phyloP scores from a whole-genome alignment of 352 stramenopile genomes.

The Globisporangium middletonii region DNA sequence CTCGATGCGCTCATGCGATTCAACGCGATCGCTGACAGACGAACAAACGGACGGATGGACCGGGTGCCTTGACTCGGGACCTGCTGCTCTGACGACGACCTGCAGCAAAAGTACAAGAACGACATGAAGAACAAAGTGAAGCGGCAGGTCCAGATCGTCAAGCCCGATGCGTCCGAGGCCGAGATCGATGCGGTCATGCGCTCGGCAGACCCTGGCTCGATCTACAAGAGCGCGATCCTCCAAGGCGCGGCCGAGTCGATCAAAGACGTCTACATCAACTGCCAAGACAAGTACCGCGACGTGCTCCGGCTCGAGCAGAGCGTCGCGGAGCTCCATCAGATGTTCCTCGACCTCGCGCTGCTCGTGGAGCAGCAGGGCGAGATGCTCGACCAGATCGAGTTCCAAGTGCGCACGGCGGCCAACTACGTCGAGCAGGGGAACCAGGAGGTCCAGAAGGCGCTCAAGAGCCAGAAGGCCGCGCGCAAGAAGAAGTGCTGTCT shows the following conservation, averaged over 20 bases:
- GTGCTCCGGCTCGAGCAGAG: conserved; percentile 94
- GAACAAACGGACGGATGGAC: background rate
- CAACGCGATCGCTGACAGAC: no score
- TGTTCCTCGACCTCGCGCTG: conserved; percentile 98
- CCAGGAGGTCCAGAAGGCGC: conserved; percentile 91
- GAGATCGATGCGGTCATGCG: conserved; percentile 97
- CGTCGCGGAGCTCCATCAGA: conserved; percentile 97
- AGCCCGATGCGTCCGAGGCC: conserved; percentile 95
- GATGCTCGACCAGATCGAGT: conserved; percentile 98
- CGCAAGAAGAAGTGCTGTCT: conserved; percentile 96
- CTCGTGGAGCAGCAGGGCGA: conserved; percentile 97
- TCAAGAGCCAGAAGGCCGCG: conserved; percentile 94
- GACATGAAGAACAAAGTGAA: conserved; percentile 98
- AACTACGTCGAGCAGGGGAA: conserved; percentile 98
- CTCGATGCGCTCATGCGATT: no score
- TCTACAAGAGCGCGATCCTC: conserved; percentile 83
- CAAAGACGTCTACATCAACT: conserved; percentile 92
- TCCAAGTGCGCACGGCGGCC: conserved; percentile 88
- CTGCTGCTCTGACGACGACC: no score
- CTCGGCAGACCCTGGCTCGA: conserved; percentile 70
- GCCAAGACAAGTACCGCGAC: conserved; percentile 98
- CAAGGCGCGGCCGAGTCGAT: conserved; percentile 75
- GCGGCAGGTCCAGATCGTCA: conserved; percentile 97
- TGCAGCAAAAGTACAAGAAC: conserved; percentile 96
- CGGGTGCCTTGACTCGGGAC: background rate